phyloP scores from a whole-genome alignment of 345 rosid species.

The Noccaea bulbosa region DNA sequence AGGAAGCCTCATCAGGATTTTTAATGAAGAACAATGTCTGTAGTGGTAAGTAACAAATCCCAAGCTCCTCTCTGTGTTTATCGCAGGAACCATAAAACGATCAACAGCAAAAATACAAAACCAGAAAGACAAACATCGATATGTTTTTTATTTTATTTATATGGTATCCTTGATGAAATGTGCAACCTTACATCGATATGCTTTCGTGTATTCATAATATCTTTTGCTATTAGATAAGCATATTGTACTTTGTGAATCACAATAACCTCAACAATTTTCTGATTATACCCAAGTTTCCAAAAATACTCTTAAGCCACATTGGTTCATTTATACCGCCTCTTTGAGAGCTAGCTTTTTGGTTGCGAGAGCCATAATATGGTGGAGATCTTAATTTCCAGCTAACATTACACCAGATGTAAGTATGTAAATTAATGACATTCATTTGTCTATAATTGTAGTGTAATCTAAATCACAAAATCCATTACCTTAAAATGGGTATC shows the following conservation, averaged over 20 bases:
- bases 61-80: not conserved
- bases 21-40: not conserved
- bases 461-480: no score
- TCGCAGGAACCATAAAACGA: not conserved
- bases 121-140: not conserved
- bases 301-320: not conserved
- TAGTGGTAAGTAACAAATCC: not conserved
- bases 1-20: no score
- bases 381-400: no score
- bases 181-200: not conserved
- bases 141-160: not conserved
- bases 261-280: not conserved
- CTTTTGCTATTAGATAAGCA: not conserved
- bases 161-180: not conserved
- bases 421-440: no score
- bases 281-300: not conserved
- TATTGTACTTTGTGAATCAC: not conserved
- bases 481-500: no score
- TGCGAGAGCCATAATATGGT: no score
- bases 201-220: not conserved
- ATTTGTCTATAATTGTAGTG: no score
- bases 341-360: not conserved
- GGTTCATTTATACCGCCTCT: not conserved
- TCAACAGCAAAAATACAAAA: not conserved
- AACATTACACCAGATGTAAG: no score